Percentiles rank a stretch among this genome's conserved stretches.
Conservation (phyloP, 129 eudicot species). For the Lactuca saligna region DNA sequence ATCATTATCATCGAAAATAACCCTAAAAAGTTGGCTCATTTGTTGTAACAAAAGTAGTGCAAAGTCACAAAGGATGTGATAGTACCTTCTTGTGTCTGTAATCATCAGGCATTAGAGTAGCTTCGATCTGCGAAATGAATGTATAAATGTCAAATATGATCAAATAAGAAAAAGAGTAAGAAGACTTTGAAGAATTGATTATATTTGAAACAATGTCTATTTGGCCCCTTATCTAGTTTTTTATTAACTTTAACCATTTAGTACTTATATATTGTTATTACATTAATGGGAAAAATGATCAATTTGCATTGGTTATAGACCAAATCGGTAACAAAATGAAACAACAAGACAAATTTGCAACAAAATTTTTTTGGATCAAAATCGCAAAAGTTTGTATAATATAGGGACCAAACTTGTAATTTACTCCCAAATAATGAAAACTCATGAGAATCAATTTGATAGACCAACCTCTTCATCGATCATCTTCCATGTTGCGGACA, state of each 20-base stretch:
- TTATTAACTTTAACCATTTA: too few species aligned
- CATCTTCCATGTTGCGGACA: slow-evolving; percentile 86
- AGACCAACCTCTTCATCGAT: slow-evolving; percentile 88
- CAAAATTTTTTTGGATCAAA: too few species aligned
- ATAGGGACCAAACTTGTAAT: too few species aligned
- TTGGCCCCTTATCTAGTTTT: too few species aligned
- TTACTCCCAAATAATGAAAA: too few species aligned
- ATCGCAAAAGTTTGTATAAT: too few species aligned
- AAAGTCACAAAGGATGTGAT: neutral
- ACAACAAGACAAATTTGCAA: too few species aligned
- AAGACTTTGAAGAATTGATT: neutral
- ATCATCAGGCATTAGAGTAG: slow-evolving; percentile 86
- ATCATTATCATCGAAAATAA: too few species aligned
- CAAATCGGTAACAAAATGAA: too few species aligned
- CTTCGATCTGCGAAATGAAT: slow-evolving; percentile 61
- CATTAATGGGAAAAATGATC: too few species aligned
- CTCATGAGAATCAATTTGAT: neutral
- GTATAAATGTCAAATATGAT: neutral
- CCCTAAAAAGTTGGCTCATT: neutral
- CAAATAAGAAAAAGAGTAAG: neutral
- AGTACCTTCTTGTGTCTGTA: slow-evolving; percentile 86
- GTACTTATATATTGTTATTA: too few species aligned
- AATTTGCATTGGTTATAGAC: too few species aligned
- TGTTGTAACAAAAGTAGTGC: neutral
- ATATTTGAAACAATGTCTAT: neutral